Evolutionary conservation across 1,284 basidiomycete species (phyloP).

Genomic region (Coniferiporia sulphurascens): DNA sequence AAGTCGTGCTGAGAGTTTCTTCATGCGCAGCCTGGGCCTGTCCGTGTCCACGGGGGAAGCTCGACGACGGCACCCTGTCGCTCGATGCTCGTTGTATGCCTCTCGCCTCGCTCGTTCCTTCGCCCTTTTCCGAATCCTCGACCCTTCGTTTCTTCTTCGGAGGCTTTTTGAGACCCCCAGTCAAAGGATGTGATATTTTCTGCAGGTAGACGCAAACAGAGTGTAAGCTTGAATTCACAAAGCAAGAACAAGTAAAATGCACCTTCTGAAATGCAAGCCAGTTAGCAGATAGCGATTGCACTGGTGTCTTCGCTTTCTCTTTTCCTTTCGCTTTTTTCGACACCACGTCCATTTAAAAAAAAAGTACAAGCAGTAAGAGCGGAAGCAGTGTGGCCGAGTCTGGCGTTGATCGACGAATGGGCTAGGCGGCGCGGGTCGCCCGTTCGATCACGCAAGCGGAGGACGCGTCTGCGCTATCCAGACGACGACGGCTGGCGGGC

Average conservation of each 20-base stretch:
- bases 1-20: neutral
- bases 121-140: neutral
- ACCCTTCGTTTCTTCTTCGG: constrained; percentile 5
- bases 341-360: neutral
- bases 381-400: neutral
- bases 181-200: constrained; percentile 6
- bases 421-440: too few species aligned
- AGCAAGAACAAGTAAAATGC: constrained; percentile 13
- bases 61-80: neutral
- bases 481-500: neutral
- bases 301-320: constrained; percentile 9
- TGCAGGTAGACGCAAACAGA: neutral
- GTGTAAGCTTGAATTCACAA: neutral
- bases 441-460: neutral
- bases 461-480: constrained; percentile 5
- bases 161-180: neutral
- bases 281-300: constrained; percentile 39
- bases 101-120: neutral
- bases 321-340: constrained; percentile 6
- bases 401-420: neutral
- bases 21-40: neutral
- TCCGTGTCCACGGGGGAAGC: constrained; percentile 2
- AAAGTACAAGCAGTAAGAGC: neutral
- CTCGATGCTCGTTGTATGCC: neutral
- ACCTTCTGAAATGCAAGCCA: constrained; percentile 49